These are phyloP conservation scores for Ramaria rubella DNA, from an alignment of 768 basidiomycete genomes.

Conservation along the genomic window DNA sequence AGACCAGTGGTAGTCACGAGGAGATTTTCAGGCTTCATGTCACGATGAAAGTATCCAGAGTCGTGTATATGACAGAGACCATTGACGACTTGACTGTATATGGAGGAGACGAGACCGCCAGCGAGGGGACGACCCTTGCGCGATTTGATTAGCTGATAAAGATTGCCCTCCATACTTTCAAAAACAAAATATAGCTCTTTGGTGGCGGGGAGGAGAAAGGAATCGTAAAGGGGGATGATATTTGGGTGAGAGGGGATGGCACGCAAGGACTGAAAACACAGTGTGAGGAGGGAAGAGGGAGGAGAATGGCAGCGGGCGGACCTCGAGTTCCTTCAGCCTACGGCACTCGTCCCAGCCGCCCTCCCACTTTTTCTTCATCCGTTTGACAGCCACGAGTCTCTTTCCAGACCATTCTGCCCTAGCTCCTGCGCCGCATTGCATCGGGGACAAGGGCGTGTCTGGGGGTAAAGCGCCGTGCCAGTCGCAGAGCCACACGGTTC, in stretches of 20 bases:
- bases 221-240: constrained; percentile 98
- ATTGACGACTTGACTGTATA: constrained; percentile 85
- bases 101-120: constrained; percentile 92
- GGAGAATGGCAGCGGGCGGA: constrained; percentile 32
- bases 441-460: constrained; percentile 84
- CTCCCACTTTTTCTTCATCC: constrained; percentile 98
- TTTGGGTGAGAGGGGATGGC: constrained; percentile 93
- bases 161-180: constrained; percentile 99
- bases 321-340: constrained; percentile 92
- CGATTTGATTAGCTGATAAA: constrained; percentile 97
- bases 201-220: constrained; percentile 91
- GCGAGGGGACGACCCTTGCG: constrained; percentile 92
- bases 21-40: constrained; percentile 99
- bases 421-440: constrained; percentile 92
- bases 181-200: constrained; percentile 99
- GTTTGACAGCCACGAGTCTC: constrained; percentile 91
- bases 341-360: constrained; percentile 98
- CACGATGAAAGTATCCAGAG: constrained; percentile 95
- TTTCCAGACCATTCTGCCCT: constrained; percentile 93
- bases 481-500: constrained; percentile 97
- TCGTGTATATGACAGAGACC: constrained; percentile 91
- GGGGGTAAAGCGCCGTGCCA: constrained; percentile 95
- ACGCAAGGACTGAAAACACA: constrained; percentile 68
- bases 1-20: constrained; percentile 96
- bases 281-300: constrained; percentile 12